A percentile compares a stretch with the other conserved stretches of the same genome.
phyloP scores from a whole-genome alignment of 2,329 filamentous ascomycete species.

The Akanthomyces uredinophilus region DNA sequence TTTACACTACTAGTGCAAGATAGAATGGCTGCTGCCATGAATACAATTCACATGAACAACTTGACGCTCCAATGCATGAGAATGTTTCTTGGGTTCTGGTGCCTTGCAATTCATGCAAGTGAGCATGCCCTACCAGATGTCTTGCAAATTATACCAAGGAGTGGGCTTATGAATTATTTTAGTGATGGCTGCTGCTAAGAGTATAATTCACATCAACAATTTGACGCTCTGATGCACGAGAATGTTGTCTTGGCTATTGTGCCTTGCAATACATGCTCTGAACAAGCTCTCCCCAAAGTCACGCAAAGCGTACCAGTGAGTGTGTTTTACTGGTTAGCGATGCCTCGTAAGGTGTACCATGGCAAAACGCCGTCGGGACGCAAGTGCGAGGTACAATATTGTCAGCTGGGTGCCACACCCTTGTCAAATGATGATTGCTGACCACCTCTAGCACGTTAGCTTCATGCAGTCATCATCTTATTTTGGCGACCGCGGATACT shows the following conservation, averaged over 20 bases:
- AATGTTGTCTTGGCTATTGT: neutral
- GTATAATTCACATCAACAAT: constrained; percentile 3
- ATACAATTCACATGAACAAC: constrained; percentile 5
- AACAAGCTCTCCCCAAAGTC: too few species aligned
- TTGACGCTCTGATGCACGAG: neutral
- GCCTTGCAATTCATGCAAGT: too few species aligned
- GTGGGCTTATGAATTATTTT: too few species aligned
- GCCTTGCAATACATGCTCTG: too few species aligned
- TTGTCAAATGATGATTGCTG: neutral
- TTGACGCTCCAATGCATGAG: neutral
- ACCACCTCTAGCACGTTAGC: neutral
- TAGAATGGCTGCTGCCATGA: constrained; percentile 13
- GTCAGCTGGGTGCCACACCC: neutral
- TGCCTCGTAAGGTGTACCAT: too few species aligned
- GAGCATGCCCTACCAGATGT: too few species aligned
- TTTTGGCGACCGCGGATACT: neutral
- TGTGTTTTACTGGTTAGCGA: too few species aligned
- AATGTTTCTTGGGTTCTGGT: neutral
- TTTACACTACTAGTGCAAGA: constrained; percentile 13
- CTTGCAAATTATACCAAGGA: too few species aligned
- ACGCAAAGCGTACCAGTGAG: too few species aligned
- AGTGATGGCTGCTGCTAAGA: constrained; percentile 10
- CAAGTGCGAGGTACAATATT: too few species aligned
- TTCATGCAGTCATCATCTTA: neutral
- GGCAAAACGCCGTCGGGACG: neutral